Conservation (phyloP, 345 rosid genomes). For the thale cress (Arabidopsis thaliana) region TAIR10.1 NC_003071.7:16122001-16122500, state of each 20-base stretch:
- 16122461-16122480: not conserved
- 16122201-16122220: conserved; percentile 23
- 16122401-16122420: not conserved
- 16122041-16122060: conserved; percentile 41
- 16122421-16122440: not conserved
- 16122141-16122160: conserved; percentile 26
- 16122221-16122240: conserved; percentile 41
- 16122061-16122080: conserved; percentile 39
- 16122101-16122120: conserved; percentile 12
- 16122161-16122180: conserved; percentile 20
- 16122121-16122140: conserved; percentile 17
- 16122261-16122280: conserved; percentile 40
- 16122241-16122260: conserved; percentile 38
- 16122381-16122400: not conserved
- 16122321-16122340: conserved; percentile 41
- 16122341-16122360: conserved; percentile 48
- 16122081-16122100: conserved; percentile 27
- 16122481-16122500: too few species aligned
- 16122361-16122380: conserved; percentile 6
- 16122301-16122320: conserved; percentile 34
- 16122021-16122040: conserved; percentile 7
- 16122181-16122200: conserved; percentile 27
- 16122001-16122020: too few species aligned
- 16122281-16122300: conserved; percentile 41
- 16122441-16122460: conserved; percentile 1